phyloP scores from a whole-genome alignment of 2,329 filamentous ascomycete species.

The Cadophora sp. region DNA sequence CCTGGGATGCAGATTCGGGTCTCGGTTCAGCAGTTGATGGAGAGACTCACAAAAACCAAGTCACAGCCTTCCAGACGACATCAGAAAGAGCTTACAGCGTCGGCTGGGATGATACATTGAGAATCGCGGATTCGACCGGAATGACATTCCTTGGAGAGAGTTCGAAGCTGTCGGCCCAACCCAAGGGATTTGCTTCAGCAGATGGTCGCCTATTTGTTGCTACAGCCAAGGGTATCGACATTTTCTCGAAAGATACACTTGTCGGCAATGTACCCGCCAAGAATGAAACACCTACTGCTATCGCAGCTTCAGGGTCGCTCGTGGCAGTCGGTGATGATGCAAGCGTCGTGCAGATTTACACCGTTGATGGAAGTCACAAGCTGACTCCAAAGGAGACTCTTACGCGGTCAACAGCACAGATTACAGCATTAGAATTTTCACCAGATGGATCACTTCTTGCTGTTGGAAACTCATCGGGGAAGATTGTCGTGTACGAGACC shows the following conservation, averaged over 20 bases:
- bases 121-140: conserved; percentile 75
- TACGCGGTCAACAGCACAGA: conserved; percentile 70
- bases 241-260: conserved; percentile 65
- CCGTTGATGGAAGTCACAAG: conserved; percentile 60
- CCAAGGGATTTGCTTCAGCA: conserved; percentile 72
- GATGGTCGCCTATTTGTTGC: conserved; percentile 56
- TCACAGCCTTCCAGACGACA: conserved; percentile 73
- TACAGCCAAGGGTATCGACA: conserved; percentile 61
- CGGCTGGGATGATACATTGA: conserved; percentile 92
- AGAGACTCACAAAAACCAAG: conserved; percentile 83
- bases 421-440: conserved; percentile 87
- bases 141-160: conserved; percentile 77
- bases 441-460: conserved; percentile 78
- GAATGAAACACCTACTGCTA: conserved; percentile 69
- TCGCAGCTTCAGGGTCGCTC: conserved; percentile 70
- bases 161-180: conserved; percentile 76
- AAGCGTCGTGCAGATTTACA: conserved; percentile 79
- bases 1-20: conserved; percentile 80
- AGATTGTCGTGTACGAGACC: conserved; percentile 82
- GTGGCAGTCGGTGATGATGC: conserved; percentile 81
- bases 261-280: conserved; percentile 64
- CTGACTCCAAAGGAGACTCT: conserved; percentile 56
- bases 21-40: conserved; percentile 76
- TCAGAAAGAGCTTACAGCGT: conserved; percentile 78
- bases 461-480: conserved; percentile 82